A percentile compares a stretch with the other conserved stretches of the same genome.
Evolutionary conservation across 2,329 filamentous ascomycete species (phyloP).

Genomic region (Fusarium sp.): DNA sequence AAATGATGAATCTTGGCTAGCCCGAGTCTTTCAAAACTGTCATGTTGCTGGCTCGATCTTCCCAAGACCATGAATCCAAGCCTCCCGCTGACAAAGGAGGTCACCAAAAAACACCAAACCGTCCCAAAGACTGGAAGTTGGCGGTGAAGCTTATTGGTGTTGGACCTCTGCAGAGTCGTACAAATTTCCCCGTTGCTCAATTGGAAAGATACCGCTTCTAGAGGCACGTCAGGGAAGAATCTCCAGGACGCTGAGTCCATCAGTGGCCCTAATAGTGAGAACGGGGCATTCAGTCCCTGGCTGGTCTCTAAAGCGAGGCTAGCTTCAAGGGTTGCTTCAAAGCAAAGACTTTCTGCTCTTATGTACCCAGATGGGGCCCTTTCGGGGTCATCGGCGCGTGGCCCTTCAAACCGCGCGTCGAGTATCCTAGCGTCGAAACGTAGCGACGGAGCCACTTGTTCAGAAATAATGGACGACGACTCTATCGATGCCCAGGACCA

Average conservation of each 20-base stretch:
- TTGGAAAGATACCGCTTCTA: not conserved
- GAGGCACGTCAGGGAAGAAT: not conserved
- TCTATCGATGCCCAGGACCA: too few species aligned
- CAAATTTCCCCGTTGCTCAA: not conserved
- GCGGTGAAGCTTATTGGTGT: not conserved
- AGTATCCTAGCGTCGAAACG: too few species aligned
- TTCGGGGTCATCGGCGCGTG: too few species aligned
- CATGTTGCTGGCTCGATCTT: not conserved
- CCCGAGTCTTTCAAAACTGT: not conserved
- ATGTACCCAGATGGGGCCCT: not conserved
- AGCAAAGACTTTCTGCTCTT: not conserved
- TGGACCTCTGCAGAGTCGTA: not conserved
- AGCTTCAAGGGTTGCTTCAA: not conserved
- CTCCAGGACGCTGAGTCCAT: too few species aligned
- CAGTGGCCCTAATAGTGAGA: not conserved
- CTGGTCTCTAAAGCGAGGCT: too few species aligned
- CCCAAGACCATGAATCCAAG: not conserved
- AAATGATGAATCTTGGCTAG: not conserved
- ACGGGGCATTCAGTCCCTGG: not conserved
- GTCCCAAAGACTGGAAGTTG: not conserved
- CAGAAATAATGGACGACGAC: too few species aligned
- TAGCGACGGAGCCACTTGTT: too few species aligned
- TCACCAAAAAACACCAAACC: not conserved
- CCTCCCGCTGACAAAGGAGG: accelerated
- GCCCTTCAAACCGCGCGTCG: too few species aligned